Evolutionary conservation across 352 stramenopile species (phyloP), one percentile per base, ranked within the genome.

Genomic region (Globisporangium barbulae): DNA sequence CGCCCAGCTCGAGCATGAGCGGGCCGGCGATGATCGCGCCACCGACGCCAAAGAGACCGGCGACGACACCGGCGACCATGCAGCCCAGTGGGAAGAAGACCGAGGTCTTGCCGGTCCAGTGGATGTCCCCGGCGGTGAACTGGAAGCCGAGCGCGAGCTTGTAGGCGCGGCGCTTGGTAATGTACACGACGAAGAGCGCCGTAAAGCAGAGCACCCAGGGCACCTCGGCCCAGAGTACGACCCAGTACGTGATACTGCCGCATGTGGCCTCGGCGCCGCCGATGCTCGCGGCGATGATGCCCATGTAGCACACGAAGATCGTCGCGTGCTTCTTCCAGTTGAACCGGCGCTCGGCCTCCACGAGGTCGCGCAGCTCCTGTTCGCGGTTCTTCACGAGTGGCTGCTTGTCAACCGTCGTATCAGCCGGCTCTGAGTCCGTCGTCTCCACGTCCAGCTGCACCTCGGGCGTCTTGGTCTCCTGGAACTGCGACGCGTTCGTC

Each of bases 1-100:
- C 74, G 10, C 77, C 79, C 64, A 85, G 60, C 58, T 88, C 79
- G 21, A 90, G 72, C 74, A 88, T 75, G 21, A 90, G 64, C 3
- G 79, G 81, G 1, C 81, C 78, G 10, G 75, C 79, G 60, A 90
- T 75, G 65, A 86, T 77, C 28, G 69, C 78, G 21, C 73, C 79
- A 30, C 78, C 79, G 37, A 88, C 71, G 60, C 75, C 79, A 48
- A 89, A 76, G 48, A 85, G 68, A 2, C 67, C 73, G 3, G 78
- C 75, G 13, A 82, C 67, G n/a, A 87, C 64, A 9, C 78, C 77
- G 0, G 71, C 75, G 25, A 73, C 13, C 5, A 76, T 61, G 31
- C 70, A 81, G 9, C 58, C 62, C 5, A 78, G 35, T n/a, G 78
- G 74, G 31, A 81, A 84, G 21, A 53, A 69, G 15, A 72, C 25